phyloP scores from a whole-genome alignment of 495 filamentous ascomycete species.

The Daldinia decipiens region DNA sequence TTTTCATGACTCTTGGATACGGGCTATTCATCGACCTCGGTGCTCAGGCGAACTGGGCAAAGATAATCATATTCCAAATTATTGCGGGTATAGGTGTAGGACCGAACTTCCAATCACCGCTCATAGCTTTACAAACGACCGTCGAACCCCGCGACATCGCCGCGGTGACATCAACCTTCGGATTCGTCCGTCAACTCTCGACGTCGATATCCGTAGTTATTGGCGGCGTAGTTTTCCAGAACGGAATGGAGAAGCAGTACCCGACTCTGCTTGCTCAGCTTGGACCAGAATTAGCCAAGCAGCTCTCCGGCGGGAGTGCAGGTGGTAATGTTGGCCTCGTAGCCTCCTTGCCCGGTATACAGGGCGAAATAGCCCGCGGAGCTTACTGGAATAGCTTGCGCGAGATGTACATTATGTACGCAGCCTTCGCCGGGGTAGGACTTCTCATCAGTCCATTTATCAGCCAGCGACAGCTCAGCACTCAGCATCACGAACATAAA shows the following conservation, averaged over 20 bases:
- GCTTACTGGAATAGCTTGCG: conserved; percentile 67
- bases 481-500: conserved; percentile 68
- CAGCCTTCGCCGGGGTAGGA: conserved; percentile 63
- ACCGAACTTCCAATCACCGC: conserved; percentile 73
- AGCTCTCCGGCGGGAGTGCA: conserved; percentile 62
- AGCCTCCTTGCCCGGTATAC: conserved; percentile 55
- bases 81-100: conserved; percentile 71
- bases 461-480: conserved; percentile 64
- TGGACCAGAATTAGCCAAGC: conserved; percentile 54
- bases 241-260: conserved; percentile 62
- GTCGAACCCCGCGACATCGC: conserved; percentile 76
- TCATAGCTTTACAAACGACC: conserved; percentile 76
- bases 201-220: conserved; percentile 79
- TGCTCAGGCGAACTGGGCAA: conserved; percentile 59
- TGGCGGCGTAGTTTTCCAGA: conserved; percentile 84
- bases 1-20: conserved; percentile 66
- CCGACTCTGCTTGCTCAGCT: conserved; percentile 51
- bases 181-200: conserved; percentile 77
- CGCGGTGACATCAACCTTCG: conserved; percentile 78
- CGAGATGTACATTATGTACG: conserved; percentile 77
- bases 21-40: conserved; percentile 69
- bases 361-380: conserved; percentile 59
- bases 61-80: conserved; percentile 68
- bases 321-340: conserved; percentile 69
- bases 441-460: conserved; percentile 67